phyloP scores from a whole-genome alignment of 2,329 filamentous ascomycete species.

The Harringtonia lauricola region DNA sequence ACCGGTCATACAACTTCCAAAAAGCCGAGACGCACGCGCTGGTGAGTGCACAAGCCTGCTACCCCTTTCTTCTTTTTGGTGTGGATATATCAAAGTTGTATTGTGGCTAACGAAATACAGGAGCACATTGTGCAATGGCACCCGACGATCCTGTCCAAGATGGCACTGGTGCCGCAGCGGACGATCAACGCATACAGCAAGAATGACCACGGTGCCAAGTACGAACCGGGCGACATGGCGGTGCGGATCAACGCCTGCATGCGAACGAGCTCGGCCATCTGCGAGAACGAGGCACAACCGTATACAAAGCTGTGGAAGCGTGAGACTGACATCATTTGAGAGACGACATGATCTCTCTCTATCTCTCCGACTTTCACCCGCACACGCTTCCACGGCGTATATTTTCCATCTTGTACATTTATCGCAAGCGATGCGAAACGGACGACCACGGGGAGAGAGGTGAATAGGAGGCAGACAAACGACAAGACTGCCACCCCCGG shows the following conservation, averaged over 20 bases:
- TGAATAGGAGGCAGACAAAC: too few species aligned
- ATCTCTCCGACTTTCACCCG: too few species aligned
- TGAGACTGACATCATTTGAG: too few species aligned
- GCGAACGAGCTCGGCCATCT: conserved; percentile 44
- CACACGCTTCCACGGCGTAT: too few species aligned
- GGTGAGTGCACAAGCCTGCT: conserved; percentile 42
- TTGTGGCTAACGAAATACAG: conserved; percentile 26
- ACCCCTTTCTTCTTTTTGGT: background rate
- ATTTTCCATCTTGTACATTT: too few species aligned
- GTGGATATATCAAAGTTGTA: background rate
- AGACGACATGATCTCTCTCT: too few species aligned
- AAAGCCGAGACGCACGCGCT: conserved; percentile 88
- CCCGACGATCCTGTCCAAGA: conserved; percentile 81
- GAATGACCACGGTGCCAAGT: conserved; percentile 47
- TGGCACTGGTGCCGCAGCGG: conserved; percentile 82
- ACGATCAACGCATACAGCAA: conserved; percentile 68
- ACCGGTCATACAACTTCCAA: conserved; percentile 89
- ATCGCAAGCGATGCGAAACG: too few species aligned
- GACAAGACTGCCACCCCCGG: too few species aligned
- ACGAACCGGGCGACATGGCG: conserved; percentile 75
- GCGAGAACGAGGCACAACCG: conserved; percentile 56
- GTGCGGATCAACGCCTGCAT: conserved; percentile 69
- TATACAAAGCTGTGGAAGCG: conserved; percentile 35
- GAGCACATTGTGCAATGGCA: conserved; percentile 94
- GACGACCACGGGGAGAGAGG: too few species aligned